Conservation (phyloP, 225 moss, liverwort and hornwort species). For the Bryoerythrophyllum caledonicum region DNA sequence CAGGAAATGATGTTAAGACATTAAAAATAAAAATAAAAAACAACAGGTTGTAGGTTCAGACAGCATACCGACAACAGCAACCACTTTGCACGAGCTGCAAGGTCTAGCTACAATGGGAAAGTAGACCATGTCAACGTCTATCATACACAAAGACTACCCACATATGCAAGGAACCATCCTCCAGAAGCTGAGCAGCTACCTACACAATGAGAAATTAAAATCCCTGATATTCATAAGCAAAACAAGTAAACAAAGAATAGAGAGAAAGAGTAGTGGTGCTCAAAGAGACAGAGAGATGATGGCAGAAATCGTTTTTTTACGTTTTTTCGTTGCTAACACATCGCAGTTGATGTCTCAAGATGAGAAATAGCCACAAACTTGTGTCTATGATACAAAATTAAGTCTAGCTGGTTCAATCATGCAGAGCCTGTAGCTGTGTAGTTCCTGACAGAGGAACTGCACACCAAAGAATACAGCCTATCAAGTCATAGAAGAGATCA, state of each 20-base stretch:
- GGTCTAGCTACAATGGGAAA: not conserved
- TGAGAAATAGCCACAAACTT: conserved; percentile 49
- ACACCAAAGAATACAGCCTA: conserved; percentile 69
- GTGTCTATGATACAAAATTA: conserved; percentile 47
- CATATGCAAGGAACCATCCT: not conserved
- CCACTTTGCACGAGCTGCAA: conserved; percentile 16
- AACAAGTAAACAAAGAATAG: not conserved
- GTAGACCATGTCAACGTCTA: conserved; percentile 26
- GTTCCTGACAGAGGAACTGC: conserved; percentile 40
- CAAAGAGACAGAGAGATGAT: not conserved
- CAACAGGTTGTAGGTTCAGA: not conserved
- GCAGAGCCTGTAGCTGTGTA: not conserved
- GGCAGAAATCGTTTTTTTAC: not conserved
- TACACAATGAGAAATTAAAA: not conserved
- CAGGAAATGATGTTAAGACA: not conserved
- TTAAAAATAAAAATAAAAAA: not conserved
- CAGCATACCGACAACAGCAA: conserved; percentile 36
- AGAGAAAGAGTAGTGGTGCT: not conserved
- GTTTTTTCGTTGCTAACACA: conserved; percentile 15
- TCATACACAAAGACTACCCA: conserved; percentile 3
- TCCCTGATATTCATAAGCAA: not conserved
- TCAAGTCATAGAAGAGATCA: conserved; percentile 55
- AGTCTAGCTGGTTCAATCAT: conserved; percentile 6
- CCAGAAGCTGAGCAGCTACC: not conserved
- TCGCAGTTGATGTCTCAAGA: conserved; percentile 23